These are phyloP conservation scores for Cordyceps farinosa DNA, from an alignment of 2,329 filamentous ascomycete species.

Conservation along the genomic window DNA sequence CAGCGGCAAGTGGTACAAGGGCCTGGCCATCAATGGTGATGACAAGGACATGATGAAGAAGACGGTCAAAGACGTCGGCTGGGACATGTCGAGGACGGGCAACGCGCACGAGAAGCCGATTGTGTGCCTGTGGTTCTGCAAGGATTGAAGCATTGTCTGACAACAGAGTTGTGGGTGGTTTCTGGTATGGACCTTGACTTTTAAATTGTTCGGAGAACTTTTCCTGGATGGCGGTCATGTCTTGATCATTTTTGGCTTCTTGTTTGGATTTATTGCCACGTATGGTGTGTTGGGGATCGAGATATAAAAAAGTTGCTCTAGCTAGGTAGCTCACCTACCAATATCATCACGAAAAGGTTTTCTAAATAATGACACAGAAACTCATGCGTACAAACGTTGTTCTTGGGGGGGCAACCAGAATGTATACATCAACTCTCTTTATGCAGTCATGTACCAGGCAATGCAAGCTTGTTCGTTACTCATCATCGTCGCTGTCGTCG, in stretches of 20 bases:
- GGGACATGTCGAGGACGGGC: conserved; percentile 51
- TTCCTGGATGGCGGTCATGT: not conserved
- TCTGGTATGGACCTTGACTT: not conserved
- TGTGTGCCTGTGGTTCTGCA: conserved; percentile 59
- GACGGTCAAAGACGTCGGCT: conserved; percentile 55
- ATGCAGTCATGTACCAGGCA: not conserved
- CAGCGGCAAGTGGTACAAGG: conserved; percentile 57
- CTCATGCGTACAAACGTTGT: not conserved
- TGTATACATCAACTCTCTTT: not conserved
- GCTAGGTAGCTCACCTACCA: not conserved
- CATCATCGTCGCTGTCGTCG: conserved; percentile 34
- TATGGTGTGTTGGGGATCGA: not conserved
- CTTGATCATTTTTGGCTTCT: not conserved
- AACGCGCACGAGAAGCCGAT: conserved; percentile 47
- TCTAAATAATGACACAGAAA: not conserved
- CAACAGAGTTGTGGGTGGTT: not conserved
- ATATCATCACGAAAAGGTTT: not conserved
- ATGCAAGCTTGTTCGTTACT: conserved; percentile 23
- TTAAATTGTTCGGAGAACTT: not conserved
- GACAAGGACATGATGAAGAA: conserved; percentile 46
- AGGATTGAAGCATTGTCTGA: conserved; percentile 34
- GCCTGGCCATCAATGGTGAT: conserved; percentile 48
- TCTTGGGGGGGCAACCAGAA: not conserved
- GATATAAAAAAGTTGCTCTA: not conserved
- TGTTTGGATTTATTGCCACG: conserved; percentile 1